Percentiles rank a stretch among this genome's conserved stretches.
phyloP scores from a whole-genome alignment of 139 green algal genomes.

The Tetratostichococcus sp. region DNA sequence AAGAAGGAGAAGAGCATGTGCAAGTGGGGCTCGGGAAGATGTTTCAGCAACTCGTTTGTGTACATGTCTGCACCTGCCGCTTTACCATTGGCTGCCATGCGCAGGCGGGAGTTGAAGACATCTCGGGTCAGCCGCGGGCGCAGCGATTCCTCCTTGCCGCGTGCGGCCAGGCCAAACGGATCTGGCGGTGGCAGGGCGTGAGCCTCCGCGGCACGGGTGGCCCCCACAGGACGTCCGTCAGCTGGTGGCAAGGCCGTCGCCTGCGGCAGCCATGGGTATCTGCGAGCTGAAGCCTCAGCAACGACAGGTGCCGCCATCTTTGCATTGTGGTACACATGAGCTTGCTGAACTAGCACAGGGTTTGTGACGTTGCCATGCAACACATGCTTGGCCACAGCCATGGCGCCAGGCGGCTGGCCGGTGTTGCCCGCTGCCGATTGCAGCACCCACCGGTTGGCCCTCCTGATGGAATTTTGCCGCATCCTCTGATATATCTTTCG shows the following conservation, averaged over 20 bases:
- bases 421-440: no score
- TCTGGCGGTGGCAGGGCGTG: no score
- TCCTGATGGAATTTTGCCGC: no score
- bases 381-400: not conserved
- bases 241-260: not conserved
- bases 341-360: not conserved
- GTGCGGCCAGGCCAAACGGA: not conserved
- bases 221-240: no score
- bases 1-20: constrained; percentile 7
- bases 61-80: constrained; percentile 15
- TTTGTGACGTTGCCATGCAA: not conserved
- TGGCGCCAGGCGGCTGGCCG: no score
- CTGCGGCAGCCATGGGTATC: not conserved
- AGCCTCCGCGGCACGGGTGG: no score
- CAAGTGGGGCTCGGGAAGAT: constrained; percentile 7
- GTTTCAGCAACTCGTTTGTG: constrained; percentile 24
- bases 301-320: not conserved
- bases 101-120: constrained; percentile 13
- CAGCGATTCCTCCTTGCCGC: not conserved
- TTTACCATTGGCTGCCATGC: constrained; percentile 8
- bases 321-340: not conserved
- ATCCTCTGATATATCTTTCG: no score
- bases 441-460: no score
- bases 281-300: not conserved
- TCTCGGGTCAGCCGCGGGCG: not conserved